Percentiles rank a stretch among this genome's conserved stretches.
phyloP scores from a whole-genome alignment of 1,284 basidiomycete species.

The Ustilago loliicola region DNA sequence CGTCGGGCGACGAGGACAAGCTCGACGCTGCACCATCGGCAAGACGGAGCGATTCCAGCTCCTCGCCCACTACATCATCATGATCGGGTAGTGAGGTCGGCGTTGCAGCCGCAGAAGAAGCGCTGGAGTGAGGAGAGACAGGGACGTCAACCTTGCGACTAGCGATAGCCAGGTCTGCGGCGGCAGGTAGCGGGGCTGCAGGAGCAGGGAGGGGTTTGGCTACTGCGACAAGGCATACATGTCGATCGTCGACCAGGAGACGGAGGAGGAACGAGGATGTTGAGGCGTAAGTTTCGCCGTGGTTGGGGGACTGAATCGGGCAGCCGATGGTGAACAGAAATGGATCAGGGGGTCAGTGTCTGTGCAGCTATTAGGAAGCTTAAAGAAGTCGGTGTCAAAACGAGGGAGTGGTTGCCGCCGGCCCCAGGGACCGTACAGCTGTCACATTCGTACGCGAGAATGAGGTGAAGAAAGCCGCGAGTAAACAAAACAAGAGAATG shows the following conservation, averaged over 20 bases:
- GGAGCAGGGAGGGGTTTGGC: conserved; percentile 61
- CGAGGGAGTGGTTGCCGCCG: too few species aligned
- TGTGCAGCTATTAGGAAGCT: too few species aligned
- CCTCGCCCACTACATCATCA: background rate
- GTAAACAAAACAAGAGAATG: background rate
- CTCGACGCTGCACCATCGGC: conserved; percentile 3
- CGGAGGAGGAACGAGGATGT: conserved; percentile 63
- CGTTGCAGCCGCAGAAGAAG: background rate
- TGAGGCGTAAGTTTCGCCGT: conserved; percentile 60
- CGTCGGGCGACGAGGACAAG: conserved; percentile 18
- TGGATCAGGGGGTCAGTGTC: background rate
- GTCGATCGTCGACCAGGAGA: conserved; percentile 63
- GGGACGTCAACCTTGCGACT: background rate
- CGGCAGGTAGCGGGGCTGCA: conserved; percentile 26
- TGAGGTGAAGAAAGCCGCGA: background rate
- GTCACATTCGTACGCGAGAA: background rate
- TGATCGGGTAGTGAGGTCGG: background rate
- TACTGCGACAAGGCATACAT: conserved; percentile 65
- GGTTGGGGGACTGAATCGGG: conserved; percentile 43
- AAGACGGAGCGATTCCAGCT: background rate
- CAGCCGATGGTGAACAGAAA: background rate
- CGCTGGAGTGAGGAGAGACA: background rate
- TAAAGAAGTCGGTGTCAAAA: too few species aligned
- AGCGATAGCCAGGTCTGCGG: conserved; percentile 11
- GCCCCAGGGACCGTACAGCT: background rate